Conservation (phyloP, 1,284 basidiomycete species). For the Tremellales sp. region DNA sequence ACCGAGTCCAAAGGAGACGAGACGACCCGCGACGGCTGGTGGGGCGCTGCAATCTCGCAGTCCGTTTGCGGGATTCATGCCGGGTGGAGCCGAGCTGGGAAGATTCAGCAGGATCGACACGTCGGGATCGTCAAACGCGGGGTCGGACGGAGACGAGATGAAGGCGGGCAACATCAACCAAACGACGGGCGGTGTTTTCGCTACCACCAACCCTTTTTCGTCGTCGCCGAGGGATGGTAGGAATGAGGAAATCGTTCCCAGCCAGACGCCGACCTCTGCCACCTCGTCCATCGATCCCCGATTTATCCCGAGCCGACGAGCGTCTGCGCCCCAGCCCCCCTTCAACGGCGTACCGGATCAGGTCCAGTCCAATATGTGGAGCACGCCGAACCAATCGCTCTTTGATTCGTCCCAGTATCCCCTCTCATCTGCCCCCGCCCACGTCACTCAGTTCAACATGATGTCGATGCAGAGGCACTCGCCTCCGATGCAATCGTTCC, state of each 20-base stretch:
- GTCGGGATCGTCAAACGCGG: slow-evolving; percentile 9
- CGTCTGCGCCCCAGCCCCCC: slow-evolving; percentile 29
- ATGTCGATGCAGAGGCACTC: no score
- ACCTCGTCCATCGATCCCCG: slow-evolving; percentile 25
- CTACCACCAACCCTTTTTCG: slow-evolving; percentile 25
- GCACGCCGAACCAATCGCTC: no score
- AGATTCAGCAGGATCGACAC: slow-evolving; percentile 11
- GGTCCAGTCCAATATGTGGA: background rate
- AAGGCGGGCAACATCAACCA: slow-evolving; percentile 20
- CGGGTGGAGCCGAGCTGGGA: slow-evolving; percentile 9
- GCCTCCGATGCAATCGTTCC: no score
- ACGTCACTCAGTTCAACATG: slow-evolving; percentile 12
- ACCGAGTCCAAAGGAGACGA: slow-evolving; percentile 32
- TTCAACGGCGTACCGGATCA: slow-evolving; percentile 7
- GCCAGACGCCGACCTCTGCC: background rate
- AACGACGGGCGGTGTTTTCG: slow-evolving; percentile 8
- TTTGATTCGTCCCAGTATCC: background rate
- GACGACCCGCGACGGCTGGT: slow-evolving; percentile 42
- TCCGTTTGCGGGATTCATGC: slow-evolving; percentile 14
- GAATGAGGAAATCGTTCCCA: slow-evolving; percentile 7
- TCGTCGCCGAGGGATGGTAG: background rate
- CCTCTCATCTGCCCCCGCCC: slow-evolving; percentile 18
- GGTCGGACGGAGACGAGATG: slow-evolving; percentile 11
- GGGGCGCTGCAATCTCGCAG: slow-evolving; percentile 30
- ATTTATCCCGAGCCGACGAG: slow-evolving; percentile 21